Evolutionary conservation across 176 grass and related monocot species (phyloP), one percentile per base, ranked within the genome.

Genomic region (Otatea glauca): DNA sequence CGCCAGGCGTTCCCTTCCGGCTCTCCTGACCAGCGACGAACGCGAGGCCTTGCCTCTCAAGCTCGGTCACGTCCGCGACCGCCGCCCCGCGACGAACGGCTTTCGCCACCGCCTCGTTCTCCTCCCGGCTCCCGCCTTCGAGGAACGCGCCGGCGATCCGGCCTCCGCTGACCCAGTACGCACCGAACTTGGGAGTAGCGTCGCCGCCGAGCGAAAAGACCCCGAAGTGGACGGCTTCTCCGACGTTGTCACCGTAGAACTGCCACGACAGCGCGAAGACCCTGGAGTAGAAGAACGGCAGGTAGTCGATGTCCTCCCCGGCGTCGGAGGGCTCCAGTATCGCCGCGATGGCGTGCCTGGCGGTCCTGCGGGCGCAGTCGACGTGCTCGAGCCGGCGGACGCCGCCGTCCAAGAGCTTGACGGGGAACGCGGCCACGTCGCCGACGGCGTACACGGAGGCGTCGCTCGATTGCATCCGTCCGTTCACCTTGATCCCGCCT

Each of bases 261-360:
- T 85, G 89, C 96, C 96, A 98, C 2, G 91, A 95, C n/a, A 98
- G 84, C 11, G 35, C 41, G 83, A 98, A 98, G 20, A 92, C 88
- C 84, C 93, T 90, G 38, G 93, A 98, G 85, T 98, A 98, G 72
- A 98, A 95, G 89, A 93, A 98, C 1, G 96, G 96, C 45, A 95
- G 48, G 58, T 95, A 98, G 47, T 93, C 87, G 45, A 93, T 68
- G 43, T 21, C 11, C 51, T 14, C 23, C 32, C n/a, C 81, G 51
- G 85, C 81, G 15, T 49, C 67, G 43, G 78, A 10, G n/a, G 72
- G 41, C 12, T 84, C 68, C 87, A 95, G 70, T 43, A 94, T 91
- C 37, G 85, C 87, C 24, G 89, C 83, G 37, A 98, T 59, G 66
- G 91, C 93, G 65, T 93, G 96, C 77, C 88, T 86, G 6, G 93